These are phyloP conservation scores for Myrica gale DNA, from an alignment of 306 rosid species.

Conservation along the genomic window DNA sequence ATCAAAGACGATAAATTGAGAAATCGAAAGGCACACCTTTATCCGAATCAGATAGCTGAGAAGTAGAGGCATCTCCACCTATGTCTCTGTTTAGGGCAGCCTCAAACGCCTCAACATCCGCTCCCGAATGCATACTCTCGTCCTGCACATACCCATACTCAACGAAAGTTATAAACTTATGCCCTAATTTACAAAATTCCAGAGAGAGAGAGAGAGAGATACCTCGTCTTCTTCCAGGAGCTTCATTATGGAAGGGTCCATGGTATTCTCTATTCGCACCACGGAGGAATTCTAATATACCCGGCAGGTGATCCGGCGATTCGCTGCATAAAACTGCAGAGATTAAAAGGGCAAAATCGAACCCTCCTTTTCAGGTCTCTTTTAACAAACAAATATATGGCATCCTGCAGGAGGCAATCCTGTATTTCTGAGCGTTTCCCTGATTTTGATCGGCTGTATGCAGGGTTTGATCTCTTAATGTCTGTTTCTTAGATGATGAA, in stretches of 20 bases:
- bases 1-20: background rate
- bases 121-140: slow-evolving; percentile 87
- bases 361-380: no score
- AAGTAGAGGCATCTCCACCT: slow-evolving; percentile 58
- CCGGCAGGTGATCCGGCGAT: background rate
- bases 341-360: no score
- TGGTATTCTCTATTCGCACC: slow-evolving; percentile 8
- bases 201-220: slow-evolving; percentile 15
- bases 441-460: no score
- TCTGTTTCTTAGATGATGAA: no score
- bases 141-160: slow-evolving; percentile 46
- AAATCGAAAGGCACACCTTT: slow-evolving; percentile 34
- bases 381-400: no score
- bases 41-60: slow-evolving; percentile 55
- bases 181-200: slow-evolving; percentile 3
- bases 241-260: slow-evolving; percentile 90
- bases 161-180: slow-evolving; percentile 6
- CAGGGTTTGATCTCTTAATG: no score
- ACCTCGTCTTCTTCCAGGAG: slow-evolving; percentile 95
- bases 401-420: no score
- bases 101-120: slow-evolving; percentile 83
- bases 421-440: no score
- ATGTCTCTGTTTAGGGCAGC: slow-evolving; percentile 79
- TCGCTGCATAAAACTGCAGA: no score
- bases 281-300: background rate